Base-by-base conservation (phyloP, 1,284 basidiomycete species). In the Inonotus hispidus region DNA sequence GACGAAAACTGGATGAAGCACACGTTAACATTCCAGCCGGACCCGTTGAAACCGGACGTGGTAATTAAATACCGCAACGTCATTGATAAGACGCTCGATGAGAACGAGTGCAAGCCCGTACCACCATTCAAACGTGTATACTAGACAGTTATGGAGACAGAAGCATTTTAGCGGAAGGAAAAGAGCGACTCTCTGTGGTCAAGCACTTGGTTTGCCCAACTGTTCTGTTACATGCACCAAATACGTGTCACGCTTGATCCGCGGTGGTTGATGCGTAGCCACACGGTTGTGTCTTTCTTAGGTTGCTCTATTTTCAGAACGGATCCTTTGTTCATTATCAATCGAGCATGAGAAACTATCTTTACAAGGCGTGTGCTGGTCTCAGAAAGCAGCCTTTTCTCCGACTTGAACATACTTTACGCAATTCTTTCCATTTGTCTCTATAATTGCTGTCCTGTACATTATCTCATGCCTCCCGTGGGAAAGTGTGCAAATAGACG, bases 1-100 rank as follows among this genome's bases (percentile, higher is more conserved):
- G 94, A 98, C 68, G 82, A 86, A 53, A 81, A 84, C 43, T 97
- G 94, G 94, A 95, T 95, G 93, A 95, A 93, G 77, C 92, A 95
- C 78, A 92, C 92, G 2, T 82, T 97, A 55, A 91, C 90, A 19
- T 93, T 90, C 85, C 93, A 93, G 73, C 83, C 75, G 59, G 86
- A 96, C 68, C 68, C 74, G 70, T 79, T 70, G 72, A 79, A 69
- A 66, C 93, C 95, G 21, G 86, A 94, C 63, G 95, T 98, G 65
- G 88, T 90, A 58, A 85, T 99, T 72, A 83, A 84, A 70, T 99
- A 98, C 79, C 92, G 97, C 66, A 73, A 73, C 29, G 97, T 99
- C 63, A 95, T 93, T 69, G 79, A 73, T 68, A 84, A 75, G 54
- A 99, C 97, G 35, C 83, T 99, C 38, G 95, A 99, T 72, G 93